These are phyloP conservation scores for Termitomyces sp. DNA, from an alignment of 768 basidiomycete species.

Conservation along the genomic window DNA sequence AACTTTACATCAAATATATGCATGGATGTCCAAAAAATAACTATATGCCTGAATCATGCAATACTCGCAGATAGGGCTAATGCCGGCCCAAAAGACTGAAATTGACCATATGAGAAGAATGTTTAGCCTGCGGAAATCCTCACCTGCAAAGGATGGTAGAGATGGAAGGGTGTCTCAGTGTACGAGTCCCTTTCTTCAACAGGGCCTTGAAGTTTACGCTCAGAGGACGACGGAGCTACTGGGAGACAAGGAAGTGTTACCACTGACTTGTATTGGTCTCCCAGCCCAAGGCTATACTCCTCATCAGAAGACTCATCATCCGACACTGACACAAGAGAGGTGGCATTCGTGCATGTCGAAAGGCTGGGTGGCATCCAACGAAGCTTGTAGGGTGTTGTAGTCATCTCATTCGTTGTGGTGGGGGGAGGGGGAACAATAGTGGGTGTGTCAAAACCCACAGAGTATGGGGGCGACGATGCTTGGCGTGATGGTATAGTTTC, in stretches of 20 bases:
- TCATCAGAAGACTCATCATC: constrained; percentile 20
- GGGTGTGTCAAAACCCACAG: constrained; percentile 35
- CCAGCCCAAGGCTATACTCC: constrained; percentile 5
- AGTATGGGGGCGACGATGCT: constrained; percentile 18
- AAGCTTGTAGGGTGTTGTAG: constrained; percentile 21
- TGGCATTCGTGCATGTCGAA: constrained; percentile 20
- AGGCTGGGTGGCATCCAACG: constrained; percentile 40
- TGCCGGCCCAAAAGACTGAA: constrained; percentile 6
- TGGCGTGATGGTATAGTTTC: constrained; percentile 12
- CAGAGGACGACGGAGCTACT: constrained; percentile 18
- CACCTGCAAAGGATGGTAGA: constrained; percentile 28
- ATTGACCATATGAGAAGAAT: background rate
- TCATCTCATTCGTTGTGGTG: constrained; percentile 7
- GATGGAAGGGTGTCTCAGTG: constrained; percentile 18
- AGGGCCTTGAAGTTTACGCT: constrained; percentile 10
- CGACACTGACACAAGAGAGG: constrained; percentile 17
- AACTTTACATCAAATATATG: background rate
- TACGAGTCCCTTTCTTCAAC: constrained; percentile 29
- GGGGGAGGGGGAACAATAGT: constrained; percentile 20
- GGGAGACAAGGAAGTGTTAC: constrained; percentile 21
- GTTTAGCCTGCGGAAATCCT: background rate
- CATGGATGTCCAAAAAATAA: background rate
- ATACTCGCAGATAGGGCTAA: background rate
- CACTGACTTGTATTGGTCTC: constrained; percentile 14
- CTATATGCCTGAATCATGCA: background rate